Evolutionary conservation across 2,329 filamentous ascomycete species (phyloP), one percentile per base, ranked within the genome.

Genomic region (Scolecobasidium constrictum): DNA sequence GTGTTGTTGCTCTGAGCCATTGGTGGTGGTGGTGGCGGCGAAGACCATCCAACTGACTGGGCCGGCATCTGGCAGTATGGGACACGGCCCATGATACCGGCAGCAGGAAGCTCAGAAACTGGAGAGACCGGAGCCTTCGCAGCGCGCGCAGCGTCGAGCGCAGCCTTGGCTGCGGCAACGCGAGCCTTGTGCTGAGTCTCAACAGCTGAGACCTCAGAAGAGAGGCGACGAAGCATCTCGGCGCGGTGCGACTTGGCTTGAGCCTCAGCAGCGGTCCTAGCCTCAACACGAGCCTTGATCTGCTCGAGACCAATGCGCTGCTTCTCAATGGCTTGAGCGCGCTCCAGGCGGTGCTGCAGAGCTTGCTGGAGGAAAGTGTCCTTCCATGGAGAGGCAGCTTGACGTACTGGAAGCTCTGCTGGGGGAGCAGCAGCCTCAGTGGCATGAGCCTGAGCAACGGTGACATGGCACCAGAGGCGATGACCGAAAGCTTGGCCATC

Each of bases 391-490:
- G 42, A 44, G 5, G 38, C 35, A 15, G 22, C 35, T n/a, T 31
- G 26, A n/a, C n/a, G n/a, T n/a, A n/a, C n/a, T 12, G 31, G 31
- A 16, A 23, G 19, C 28, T 41, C 39, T 12, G 33, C 19, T 21
- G 23, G 19, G 21, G 16, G 21, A 7, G 42, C 15, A 16, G 9
- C 35, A 7, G 41, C n/a, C 11, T 13, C 34, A 28, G 11, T 18
- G 23, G 23, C 4, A 11, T 20, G 11, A 16, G 40, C 13, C 12
- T 20, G 45, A 34, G 66, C 51, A 45, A 95, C 86, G 40, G 77
- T 75, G 49, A 98, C 77, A 51, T 96, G 87, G 58, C 90, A 95
- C 90, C 90, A 98, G 38, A 98, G 71, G 55, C 87, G 84, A 66
- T 95, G 85, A 31, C 92, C 92, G 50, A 96, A 95, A 50, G 86